Percentiles rank a stretch among this genome's conserved stretches.
phyloP scores from a whole-genome alignment of 192 early-diverging fungal species.

The Umbelopsis sp. region DNA sequence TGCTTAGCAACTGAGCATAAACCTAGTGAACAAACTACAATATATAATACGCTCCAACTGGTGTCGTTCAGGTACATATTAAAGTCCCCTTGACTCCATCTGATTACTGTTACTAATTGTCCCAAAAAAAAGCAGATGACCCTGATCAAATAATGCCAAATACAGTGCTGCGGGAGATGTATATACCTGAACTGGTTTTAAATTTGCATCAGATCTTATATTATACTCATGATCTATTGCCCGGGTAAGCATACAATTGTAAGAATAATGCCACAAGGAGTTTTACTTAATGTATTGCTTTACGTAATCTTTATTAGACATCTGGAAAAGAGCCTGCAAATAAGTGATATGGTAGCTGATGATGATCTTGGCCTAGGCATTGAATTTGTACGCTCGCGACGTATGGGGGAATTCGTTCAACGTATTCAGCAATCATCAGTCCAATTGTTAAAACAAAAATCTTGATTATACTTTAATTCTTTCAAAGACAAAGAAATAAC shows the following conservation, averaged over 20 bases:
- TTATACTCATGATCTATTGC: constrained; percentile 59
- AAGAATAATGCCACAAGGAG: too few species aligned
- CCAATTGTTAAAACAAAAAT: not conserved
- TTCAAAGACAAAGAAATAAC: too few species aligned
- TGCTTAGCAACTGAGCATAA: constrained; percentile 11
- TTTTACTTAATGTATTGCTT: too few species aligned
- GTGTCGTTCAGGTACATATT: not conserved
- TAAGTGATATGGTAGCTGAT: constrained; percentile 17
- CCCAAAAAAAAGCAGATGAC: not conserved
- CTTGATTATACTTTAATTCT: not conserved
- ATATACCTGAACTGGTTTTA: constrained; percentile 69
- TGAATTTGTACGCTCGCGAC: constrained; percentile 10
- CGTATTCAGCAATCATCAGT: not conserved
- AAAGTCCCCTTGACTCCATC: too few species aligned
- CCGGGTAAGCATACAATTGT: constrained; percentile 30
- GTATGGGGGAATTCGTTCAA: constrained; percentile 14
- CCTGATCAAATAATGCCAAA: constrained; percentile 20
- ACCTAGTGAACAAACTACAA: not conserved
- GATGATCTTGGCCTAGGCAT: not conserved
- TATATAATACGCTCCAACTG: not conserved
- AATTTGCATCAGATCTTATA: constrained; percentile 70
- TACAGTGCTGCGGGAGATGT: constrained; percentile 50
- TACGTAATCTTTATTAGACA: constrained; percentile 1
- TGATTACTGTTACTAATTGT: too few species aligned
- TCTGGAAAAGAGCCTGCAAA: constrained; percentile 9